A percentile compares a stretch with the other conserved stretches of the same genome.
phyloP scores from a whole-genome alignment of 208 protist species.

The Trichomonas vaginalis region DNA sequence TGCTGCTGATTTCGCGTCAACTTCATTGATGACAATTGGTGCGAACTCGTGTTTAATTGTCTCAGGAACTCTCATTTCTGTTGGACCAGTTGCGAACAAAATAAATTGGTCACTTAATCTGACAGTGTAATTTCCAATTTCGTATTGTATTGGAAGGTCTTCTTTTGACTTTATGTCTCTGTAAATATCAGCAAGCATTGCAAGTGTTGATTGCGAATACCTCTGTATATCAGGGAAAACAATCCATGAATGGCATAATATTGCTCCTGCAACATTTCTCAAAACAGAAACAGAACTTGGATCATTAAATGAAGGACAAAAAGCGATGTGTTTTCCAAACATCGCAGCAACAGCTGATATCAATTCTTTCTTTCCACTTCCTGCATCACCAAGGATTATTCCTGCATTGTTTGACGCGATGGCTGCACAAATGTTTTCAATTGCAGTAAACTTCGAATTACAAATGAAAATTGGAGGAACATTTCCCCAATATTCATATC shows the following conservation, averaged over 20 bases:
- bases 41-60: neutral
- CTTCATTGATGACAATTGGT: neutral
- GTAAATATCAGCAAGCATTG: neutral
- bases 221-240: neutral
- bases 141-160: neutral
- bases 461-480: neutral
- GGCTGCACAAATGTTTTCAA: neutral
- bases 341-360: neutral
- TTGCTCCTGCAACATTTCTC: neutral
- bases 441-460: neutral
- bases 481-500: neutral
- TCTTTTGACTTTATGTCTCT: neutral
- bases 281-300: neutral
- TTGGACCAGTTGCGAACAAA: neutral
- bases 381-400: neutral
- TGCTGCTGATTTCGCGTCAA: neutral
- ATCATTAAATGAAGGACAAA: neutral
- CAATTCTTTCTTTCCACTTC: neutral
- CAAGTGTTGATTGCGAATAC: neutral
- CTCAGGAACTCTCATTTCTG: neutral
- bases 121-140: neutral
- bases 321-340: neutral
- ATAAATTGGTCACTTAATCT: neutral
- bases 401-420: neutral
- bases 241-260: neutral